A percentile compares a stretch with the other conserved stretches of the same genome.
Evolutionary conservation across 768 basidiomycete species (phyloP).

Genomic region (Fomitopsis pulvina): DNA sequence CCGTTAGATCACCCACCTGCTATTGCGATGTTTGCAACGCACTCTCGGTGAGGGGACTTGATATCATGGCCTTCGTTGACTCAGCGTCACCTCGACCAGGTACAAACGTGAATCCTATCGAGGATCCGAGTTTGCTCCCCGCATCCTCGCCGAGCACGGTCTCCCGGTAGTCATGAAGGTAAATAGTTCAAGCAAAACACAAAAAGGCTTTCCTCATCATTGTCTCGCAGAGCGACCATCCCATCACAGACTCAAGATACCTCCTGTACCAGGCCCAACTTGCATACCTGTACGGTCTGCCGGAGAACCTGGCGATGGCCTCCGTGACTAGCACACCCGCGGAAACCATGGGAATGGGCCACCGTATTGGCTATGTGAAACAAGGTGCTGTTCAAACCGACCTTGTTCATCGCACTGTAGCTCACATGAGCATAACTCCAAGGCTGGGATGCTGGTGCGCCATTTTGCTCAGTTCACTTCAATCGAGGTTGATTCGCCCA

Average conservation of each 20-base stretch:
- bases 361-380: slow-evolving; percentile 46
- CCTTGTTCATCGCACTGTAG: neutral
- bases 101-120: slow-evolving; percentile 61
- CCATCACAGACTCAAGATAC: slow-evolving; percentile 45
- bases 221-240: slow-evolving; percentile 34
- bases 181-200: neutral
- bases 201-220: neutral
- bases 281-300: slow-evolving; percentile 64
- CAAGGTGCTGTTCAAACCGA: slow-evolving; percentile 30
- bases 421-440: neutral
- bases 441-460: slow-evolving; percentile 6
- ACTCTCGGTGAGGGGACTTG: slow-evolving; percentile 35
- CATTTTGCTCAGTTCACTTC: neutral
- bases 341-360: slow-evolving; percentile 49
- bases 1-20: slow-evolving; percentile 50
- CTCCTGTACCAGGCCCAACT: slow-evolving; percentile 53
- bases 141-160: slow-evolving; percentile 50
- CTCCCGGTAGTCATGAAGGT: slow-evolving; percentile 60
- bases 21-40: slow-evolving; percentile 76
- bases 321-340: slow-evolving; percentile 69
- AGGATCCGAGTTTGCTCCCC: slow-evolving; percentile 58
- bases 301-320: slow-evolving; percentile 53
- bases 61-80: neutral
- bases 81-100: slow-evolving; percentile 6
- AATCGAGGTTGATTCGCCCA: neutral